Evolutionary conservation across 805 yeast species (phyloP).

Genomic region (Candida railenensis): DNA sequence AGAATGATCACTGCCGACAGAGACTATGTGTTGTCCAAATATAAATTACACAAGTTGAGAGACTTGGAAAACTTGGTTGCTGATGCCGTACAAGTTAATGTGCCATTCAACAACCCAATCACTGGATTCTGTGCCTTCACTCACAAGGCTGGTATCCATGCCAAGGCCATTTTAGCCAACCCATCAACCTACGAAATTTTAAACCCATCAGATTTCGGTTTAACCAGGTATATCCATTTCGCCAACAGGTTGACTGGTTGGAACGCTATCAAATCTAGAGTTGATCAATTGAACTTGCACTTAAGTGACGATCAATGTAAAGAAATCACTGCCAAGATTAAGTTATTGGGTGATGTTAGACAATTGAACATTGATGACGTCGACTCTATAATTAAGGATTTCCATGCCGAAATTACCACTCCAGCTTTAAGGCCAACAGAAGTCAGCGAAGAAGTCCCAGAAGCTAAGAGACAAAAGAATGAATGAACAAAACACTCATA

Average conservation of each 20-base stretch:
- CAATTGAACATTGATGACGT: conserved; percentile 61
- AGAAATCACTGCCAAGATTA: conserved; percentile 54
- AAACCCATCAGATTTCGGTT: conserved; percentile 57
- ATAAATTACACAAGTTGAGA: conserved; percentile 54
- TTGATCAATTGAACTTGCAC: conserved; percentile 56
- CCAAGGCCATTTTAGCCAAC: conserved; percentile 61
- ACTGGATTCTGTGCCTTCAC: conserved; percentile 67
- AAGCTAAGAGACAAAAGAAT: conserved; percentile 36
- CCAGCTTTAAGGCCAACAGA: conserved; percentile 25
- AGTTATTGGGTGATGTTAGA: conserved; percentile 58
- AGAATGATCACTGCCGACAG: conserved; percentile 63
- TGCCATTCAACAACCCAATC: conserved; percentile 62
- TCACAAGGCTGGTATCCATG: conserved; percentile 64
- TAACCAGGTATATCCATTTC: conserved; percentile 60
- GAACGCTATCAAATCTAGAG: conserved; percentile 63
- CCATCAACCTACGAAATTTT: conserved; percentile 64
- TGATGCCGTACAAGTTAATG: conserved; percentile 56
- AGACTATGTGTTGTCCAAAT: conserved; percentile 57
- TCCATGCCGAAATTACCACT: conserved; percentile 43
- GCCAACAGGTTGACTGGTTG: conserved; percentile 63
- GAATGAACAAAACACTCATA: neutral
- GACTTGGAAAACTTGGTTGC: conserved; percentile 60
- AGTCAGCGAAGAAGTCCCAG: conserved; percentile 29
- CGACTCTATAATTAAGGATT: conserved; percentile 57
- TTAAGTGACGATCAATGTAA: conserved; percentile 58